These are phyloP conservation scores for Amanita exitialis DNA, from an alignment of 768 basidiomycete species.

Conservation along the genomic window DNA sequence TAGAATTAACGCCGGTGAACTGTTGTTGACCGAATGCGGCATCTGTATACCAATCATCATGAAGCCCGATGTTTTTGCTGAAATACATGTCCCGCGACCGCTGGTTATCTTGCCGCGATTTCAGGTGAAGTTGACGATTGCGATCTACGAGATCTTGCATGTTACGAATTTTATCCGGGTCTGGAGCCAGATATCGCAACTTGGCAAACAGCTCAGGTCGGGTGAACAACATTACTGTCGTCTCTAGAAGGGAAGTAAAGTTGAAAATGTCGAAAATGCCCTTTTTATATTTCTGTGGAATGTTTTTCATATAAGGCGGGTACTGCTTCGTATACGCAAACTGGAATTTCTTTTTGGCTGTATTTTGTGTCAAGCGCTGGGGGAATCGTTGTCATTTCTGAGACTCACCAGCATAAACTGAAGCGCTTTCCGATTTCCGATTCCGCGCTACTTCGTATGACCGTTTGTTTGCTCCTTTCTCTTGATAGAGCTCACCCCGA, in stretches of 20 bases:
- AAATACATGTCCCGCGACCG: constrained; percentile 13
- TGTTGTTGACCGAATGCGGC: constrained; percentile 20
- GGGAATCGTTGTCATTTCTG: not conserved
- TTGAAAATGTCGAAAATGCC: not conserved
- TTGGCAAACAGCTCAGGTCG: not conserved
- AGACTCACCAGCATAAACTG: not conserved
- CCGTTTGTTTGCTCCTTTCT: no score
- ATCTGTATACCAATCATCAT: constrained; percentile 21
- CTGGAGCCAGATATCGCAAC: not conserved
- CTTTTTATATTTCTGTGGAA: not conserved
- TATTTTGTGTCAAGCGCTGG: not conserved
- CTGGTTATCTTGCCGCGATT: not conserved
- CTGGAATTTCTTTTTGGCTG: not conserved
- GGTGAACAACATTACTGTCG: not conserved
- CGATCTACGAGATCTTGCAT: not conserved
- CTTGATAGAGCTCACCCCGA: no score
- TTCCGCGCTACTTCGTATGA: no score
- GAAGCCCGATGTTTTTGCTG: constrained; percentile 17
- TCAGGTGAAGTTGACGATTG: not conserved
- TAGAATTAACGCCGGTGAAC: constrained; percentile 20
- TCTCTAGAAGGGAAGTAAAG: not conserved
- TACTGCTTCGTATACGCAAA: not conserved
- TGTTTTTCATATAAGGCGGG: not conserved
- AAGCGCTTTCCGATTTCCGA: no score
- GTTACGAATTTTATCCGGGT: not conserved